Evolutionary conservation across 108 stramenopile genomes (phyloP), one percentile per base, ranked within the genome.

Genomic region (Cyclostephanos invisitatus): DNA sequence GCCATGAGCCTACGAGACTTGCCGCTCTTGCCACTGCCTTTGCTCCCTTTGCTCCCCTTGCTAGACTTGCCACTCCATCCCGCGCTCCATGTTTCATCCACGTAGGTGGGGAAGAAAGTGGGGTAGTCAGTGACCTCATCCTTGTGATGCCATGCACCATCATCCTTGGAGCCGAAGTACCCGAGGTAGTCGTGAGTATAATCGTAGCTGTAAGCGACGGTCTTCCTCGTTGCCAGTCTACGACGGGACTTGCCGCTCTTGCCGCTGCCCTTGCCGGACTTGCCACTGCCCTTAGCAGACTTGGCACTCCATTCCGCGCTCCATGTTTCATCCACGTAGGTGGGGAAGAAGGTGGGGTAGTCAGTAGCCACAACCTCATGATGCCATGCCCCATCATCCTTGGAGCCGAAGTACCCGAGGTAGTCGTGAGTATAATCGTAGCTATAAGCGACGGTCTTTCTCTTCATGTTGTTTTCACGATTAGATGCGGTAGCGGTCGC

Each of bases 21-120:
- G 51, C 51, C 51, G 51, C 51, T 53, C 51, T 53, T 53, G 51
- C 51, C 24, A 40, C 40, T 40, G 40, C 40, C 40, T 40, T 40
- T 40, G 40, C 40, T 40, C 11, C 40, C 40, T 8, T 40, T 40
- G 40, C 5, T 40, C 10, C 40, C 40, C 40, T 40, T 40, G 1
- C 40, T 15, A 15, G 44, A 46, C 15, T 46, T 46, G 44, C 44
- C 40, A 40, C 40, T 40, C 40, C 40, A 40, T 40, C 40, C 40
- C 40, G 11, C 7, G 40, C 40, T 40, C 40, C 40, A 40, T 11
- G 40, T 8, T 11, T 40, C 40, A 11, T 40, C 40, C 5, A 40
- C 40, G 7, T 40, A 40, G 7, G 40, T 40, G 40, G 40, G 40
- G 40, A 40, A 40, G 40, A 40, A 40, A 1, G 40, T 40, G 40